Evolutionary conservation across 2,329 filamentous ascomycete species (phyloP), one percentile per base, ranked within the genome.

Genomic region (Thielaviopsis cerberus): DNA sequence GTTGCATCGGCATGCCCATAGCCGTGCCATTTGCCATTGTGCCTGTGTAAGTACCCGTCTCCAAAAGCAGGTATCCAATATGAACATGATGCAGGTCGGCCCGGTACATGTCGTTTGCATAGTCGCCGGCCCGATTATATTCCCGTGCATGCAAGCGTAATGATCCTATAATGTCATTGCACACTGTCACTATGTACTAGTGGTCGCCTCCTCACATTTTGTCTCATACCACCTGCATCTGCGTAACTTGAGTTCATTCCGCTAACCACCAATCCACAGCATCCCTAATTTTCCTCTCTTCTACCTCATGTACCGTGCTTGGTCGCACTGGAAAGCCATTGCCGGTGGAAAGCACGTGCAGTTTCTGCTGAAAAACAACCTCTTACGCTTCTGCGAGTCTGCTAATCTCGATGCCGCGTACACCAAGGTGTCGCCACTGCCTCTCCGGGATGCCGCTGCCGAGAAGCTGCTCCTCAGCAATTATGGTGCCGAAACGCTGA

Each of bases 221-320:
- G 4, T 22, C 17, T 48, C 41, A 48, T 48, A 22, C 20, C n/a
- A 8, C 20, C 3, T 3, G 8, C 17, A 48, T 22, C 41, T 4
- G 5, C 41, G 22, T 10, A n/a, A 20, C 1, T 20, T 22, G 10
- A 17, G 10, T 48, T 48, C 41, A 22, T 22, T 48, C 6, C n/a
- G 41, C 41, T 48, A 51, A 23, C 30, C 34, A 52, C 57, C 53
- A 13, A 23, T 17, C 23, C 20, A 17, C 63, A 94, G 88, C 62
- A 78, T 96, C 62, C 90, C 91, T 37, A 96, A 98, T 68, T 75
- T 98, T 13, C 92, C 92, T 20, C 97, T 97, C 75, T 97, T 97
- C 74, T 98, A 97, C 69, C 79, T 97, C 48, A 81, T 80, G 20
- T 98, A 94, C 73, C 80, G 92, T 63, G 85, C 88, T 25, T 97